Evolutionary conservation across 441 rosid species (phyloP), one percentile per base, ranked within the genome.

Genomic region (Biscutella auriculata): DNA sequence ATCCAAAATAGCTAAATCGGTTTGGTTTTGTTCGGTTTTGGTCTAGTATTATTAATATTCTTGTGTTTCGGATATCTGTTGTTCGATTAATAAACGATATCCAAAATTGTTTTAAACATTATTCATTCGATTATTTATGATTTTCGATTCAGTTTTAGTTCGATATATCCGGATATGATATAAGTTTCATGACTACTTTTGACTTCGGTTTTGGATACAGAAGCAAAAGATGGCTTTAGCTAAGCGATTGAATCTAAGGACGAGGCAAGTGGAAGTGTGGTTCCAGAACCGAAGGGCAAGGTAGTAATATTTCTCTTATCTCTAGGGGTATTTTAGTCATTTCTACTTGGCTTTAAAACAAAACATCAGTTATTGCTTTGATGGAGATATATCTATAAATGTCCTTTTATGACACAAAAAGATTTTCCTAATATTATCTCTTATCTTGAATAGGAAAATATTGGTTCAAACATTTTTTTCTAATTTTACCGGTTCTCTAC

Each of bases 211-310:
- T 11, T 54, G n/a, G 13, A 4, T 19, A 48, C 85, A 90, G 97
- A 90, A 83, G 54, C 92, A 85, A 69, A 90, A 87, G 76, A 50
- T 80, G 71, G 90, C 79, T 1, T 56, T 90, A 71, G 88, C 90
- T 5, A 87, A 85, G 67, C 92, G 82, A 73, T 69, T 90, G 78
- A 77, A 77, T 46, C 85, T 85, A 29, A 74, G 75, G 72, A 81
- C 92, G 1, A 79, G 97, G 36, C 97, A 90, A 61, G 95, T 90
- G 33, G 97, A 90, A 65, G 97, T 90, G 42, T 90, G 96, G 97
- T 87, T 90, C 73, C 97, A 87, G 76, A 90, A 90, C 73, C 76
- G 95, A 42, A 80, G 95, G 67, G 97, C 97, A 66, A 84, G 97
- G 97, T 88, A 49, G 69, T 9, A 40, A 34, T 16, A 28, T 12